Conservation (phyloP, 2,329 filamentous ascomycete species). For the Epichloe scottii region DNA sequence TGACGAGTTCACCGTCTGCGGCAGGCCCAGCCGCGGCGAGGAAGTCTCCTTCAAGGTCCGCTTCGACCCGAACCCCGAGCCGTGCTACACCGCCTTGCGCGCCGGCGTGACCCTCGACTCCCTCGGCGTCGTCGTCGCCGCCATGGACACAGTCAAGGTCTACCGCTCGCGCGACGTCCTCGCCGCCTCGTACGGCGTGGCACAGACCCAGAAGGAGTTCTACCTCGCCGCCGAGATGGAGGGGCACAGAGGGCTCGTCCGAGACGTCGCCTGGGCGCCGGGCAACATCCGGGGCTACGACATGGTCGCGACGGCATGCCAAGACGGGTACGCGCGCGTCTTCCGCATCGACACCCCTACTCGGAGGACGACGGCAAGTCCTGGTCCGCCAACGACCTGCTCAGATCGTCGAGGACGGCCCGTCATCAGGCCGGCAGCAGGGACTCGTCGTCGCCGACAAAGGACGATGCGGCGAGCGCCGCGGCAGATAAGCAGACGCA, state of each 20-base stretch:
- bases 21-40: conserved; percentile 62
- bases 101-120: conserved; percentile 74
- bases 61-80: conserved; percentile 79
- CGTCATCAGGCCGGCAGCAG: neutral
- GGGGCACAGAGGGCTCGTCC: conserved; percentile 63
- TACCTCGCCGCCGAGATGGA: conserved; percentile 70
- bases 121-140: conserved; percentile 70
- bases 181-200: conserved; percentile 37
- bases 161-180: conserved; percentile 60
- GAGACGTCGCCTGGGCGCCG: conserved; percentile 85
- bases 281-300: conserved; percentile 86
- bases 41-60: conserved; percentile 77
- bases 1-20: conserved; percentile 63
- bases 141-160: conserved; percentile 70
- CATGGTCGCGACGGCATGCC: conserved; percentile 80
- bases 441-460: conserved; percentile 12
- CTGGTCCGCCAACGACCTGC: conserved; percentile 35
- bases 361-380: conserved; percentile 33
- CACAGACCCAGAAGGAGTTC: conserved; percentile 58
- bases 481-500: conserved; percentile 21
- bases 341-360: conserved; percentile 61
- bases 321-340: conserved; percentile 82
- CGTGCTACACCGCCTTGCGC: conserved; percentile 63
- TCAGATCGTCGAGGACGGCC: conserved; percentile 13
- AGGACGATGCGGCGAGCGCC: conserved; percentile 14